These are phyloP conservation scores for Neonectria neomacrospora DNA, from an alignment of 2,329 filamentous ascomycete species.

Conservation along the genomic window DNA sequence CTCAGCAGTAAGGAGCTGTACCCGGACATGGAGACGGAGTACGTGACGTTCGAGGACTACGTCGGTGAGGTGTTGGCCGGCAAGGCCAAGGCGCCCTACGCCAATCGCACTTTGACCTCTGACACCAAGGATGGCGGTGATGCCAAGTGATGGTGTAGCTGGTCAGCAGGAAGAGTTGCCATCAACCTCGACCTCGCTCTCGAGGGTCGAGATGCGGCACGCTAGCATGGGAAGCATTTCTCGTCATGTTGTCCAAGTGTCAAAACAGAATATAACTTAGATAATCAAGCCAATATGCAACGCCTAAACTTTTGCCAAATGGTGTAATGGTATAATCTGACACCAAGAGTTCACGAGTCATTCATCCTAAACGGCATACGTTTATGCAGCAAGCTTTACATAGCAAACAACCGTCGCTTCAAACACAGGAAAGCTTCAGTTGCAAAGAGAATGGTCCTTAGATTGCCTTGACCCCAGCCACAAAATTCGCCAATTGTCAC, in stretches of 20 bases:
- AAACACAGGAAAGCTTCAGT: neutral
- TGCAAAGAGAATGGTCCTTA: neutral
- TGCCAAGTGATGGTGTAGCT: neutral
- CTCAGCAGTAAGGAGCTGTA: slow-evolving; percentile 63
- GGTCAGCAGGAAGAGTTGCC: neutral
- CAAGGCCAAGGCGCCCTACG: slow-evolving; percentile 8
- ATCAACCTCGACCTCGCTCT: neutral
- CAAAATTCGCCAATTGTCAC: neutral
- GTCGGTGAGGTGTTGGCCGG: slow-evolving; percentile 4
- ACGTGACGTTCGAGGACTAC: neutral
- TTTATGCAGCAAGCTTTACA: neutral
- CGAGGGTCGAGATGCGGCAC: neutral
- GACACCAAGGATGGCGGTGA: neutral
- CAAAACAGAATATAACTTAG: too few relatives aligned
- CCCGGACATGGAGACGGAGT: slow-evolving; percentile 44
- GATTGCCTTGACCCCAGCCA: neutral
- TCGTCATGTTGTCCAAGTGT: too few relatives aligned
- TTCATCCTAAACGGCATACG: neutral
- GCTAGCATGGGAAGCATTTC: neutral
- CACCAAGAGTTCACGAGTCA: neutral
- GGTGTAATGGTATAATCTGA: too few relatives aligned
- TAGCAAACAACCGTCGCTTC: neutral
- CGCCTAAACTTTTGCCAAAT: too few relatives aligned
- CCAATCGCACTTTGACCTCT: slow-evolving; percentile 1
- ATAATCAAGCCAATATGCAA: too few relatives aligned